Evolutionary conservation across 257 asterid species (phyloP), one percentile per base, ranked within the genome.

Genomic region (Henckelia pumila): DNA sequence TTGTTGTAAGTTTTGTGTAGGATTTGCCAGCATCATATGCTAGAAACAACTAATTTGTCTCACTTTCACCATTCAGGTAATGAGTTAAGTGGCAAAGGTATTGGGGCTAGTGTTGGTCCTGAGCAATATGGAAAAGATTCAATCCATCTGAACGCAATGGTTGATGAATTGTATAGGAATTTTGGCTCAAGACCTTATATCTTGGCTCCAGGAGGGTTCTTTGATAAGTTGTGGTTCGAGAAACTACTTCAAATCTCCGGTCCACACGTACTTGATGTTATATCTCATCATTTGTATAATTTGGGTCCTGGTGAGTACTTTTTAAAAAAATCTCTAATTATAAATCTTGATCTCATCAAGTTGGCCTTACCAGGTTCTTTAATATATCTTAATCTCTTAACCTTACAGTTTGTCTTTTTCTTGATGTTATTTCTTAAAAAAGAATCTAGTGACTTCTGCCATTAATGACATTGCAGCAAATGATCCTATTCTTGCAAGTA

Each of bases 171-270:
- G 74, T 85, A 88, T 63, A 52, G 44, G 59, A 77, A 81, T 60
- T 65, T 71, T 62, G 75, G 8, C 24, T 68, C 71, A 24, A 80
- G 68, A 73, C 95, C 97, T 33, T 74, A 64, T 67, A 66, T 92
- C 44, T 32, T 85, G 64, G 95, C 99, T 24, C 99, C 99, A 0
- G 97, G 97, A 74, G 99, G 99, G 5, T 94, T 94, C 83, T 94
- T 80, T 40, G 95, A 87, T n/a, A 83, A 83, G 80, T 70, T 68
- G 66, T 94, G 99, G 99, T 94, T 81, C 53, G 71, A 84, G 58
- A 65, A 75, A 68, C 70, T 91, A 69, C 93, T 94, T 66, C 83
- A 80, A 71, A 83, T 70, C 69, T 88, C 99, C 0, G 99, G 97
- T 32, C 87, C 89, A 56, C 57, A 21, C 6, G 80, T 78, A 20